Base-by-base conservation (phyloP, 2,329 filamentous ascomycete genomes). In the Metarhizium anisopliae region DNA sequence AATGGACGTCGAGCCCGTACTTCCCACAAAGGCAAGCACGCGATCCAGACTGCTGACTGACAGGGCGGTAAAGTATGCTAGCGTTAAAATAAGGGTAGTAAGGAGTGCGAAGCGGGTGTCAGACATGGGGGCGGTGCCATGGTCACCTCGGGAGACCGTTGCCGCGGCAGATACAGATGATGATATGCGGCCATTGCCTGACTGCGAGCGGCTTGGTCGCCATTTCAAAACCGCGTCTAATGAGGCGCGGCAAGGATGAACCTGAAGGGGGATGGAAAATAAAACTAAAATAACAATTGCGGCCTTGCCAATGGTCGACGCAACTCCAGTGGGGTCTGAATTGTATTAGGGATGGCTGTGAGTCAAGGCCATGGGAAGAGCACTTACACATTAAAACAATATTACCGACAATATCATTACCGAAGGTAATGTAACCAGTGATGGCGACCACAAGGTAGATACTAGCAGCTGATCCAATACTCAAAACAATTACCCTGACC, bases 271-370 rank as follows among this genome's bases (percentile, higher is more conserved):
- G 59, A 97, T 93, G 16, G 91, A 96, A 70, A 99, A 97, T 70
- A 95, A 91, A 62, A 99, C 94, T 1, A 99, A 83, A 56, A 97
- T 80, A 42, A 99, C 94, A 61, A 99, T 99, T 50, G 94, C 94
- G 2, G 91, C 90, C 62, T 95, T 93, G 54, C 90, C 94, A 62
- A 99, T 91, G 1, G 93, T 97, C 1, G 92, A 93, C 16, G 88
- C 86, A 47, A 90, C 79, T 35, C 71, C 70, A 5, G 71, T 73
- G 6, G 70, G 71, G 51, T 73, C 71, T 73, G 13, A 7, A 25
- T 20, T 47, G 4, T 36, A 54, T 71, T 60, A 70, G 65, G 14
- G 11, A 4, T 8, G 6, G 13, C 11, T 18, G 18, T 18, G 14
- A 14, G 8, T 4, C 2, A 29, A 10, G 11, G 10, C 8, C 25